A percentile compares a stretch with the other conserved stretches of the same genome.
phyloP scores from a whole-genome alignment of 2,329 filamentous ascomycete genomes.

The Cordyceps farinosa region DNA sequence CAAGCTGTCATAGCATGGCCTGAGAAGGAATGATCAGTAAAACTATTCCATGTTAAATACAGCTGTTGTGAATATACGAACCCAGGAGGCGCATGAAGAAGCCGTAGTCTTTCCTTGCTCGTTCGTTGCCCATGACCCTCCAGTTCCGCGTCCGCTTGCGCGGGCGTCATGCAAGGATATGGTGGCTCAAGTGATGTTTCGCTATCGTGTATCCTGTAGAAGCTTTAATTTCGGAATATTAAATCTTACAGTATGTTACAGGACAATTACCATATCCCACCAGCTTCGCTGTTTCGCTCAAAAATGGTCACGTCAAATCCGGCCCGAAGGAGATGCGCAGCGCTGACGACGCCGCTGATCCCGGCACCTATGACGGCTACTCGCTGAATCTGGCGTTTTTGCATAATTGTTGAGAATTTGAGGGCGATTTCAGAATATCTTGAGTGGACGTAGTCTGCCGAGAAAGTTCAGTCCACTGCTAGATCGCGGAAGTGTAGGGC shows the following conservation, averaged over 20 bases:
- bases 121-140: background rate
- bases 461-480: too few relatives aligned
- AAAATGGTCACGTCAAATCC: constrained; percentile 37
- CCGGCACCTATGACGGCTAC: constrained; percentile 41
- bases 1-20: constrained; percentile 54
- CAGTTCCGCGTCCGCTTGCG: background rate
- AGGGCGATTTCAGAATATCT: too few relatives aligned
- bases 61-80: background rate
- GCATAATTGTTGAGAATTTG: background rate
- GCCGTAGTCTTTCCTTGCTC: background rate
- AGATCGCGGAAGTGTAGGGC: too few relatives aligned
- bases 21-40: constrained; percentile 29
- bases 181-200: background rate
- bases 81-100: background rate
- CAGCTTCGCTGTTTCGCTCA: constrained; percentile 32
- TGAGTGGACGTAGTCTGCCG: too few relatives aligned
- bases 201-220: background rate
- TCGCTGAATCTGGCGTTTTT: background rate
- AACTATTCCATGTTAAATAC: constrained; percentile 20
- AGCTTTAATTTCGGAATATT: too few relatives aligned
- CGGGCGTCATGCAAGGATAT: background rate
- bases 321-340: constrained; percentile 35
- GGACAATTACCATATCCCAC: constrained; percentile 37
- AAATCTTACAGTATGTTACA: too few relatives aligned
- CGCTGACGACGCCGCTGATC: constrained; percentile 37